A percentile compares a stretch with the other conserved stretches of the same genome.
phyloP scores from a whole-genome alignment of 345 rosid genomes.

The Salix udensis region DNA sequence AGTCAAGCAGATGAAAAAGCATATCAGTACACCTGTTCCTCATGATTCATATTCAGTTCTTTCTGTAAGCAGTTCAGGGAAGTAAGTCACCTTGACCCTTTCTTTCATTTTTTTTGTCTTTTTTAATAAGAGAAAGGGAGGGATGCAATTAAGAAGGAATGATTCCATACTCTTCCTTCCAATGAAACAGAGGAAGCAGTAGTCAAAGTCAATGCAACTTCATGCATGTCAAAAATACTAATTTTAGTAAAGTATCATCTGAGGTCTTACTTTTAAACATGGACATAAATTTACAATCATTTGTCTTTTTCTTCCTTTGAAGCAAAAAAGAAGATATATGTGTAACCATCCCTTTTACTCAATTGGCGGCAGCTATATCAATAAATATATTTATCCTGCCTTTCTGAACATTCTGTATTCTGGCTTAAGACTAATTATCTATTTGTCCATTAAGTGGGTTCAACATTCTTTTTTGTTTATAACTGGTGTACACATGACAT shows the following conservation, averaged over 20 bases:
- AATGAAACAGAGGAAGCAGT: too few relatives aligned
- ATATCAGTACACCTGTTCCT: conserved; percentile 89
- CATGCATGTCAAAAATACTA: too few relatives aligned
- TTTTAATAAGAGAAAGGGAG: too few relatives aligned
- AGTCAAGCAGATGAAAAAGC: conserved; percentile 84
- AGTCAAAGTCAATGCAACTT: too few relatives aligned
- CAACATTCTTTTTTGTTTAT: neutral
- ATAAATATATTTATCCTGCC: conserved; percentile 6
- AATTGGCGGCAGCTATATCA: neutral
- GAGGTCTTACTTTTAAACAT: neutral
- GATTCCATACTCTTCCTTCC: too few relatives aligned
- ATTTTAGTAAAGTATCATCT: too few relatives aligned
- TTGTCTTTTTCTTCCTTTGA: neutral
- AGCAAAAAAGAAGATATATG: neutral
- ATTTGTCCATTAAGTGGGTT: neutral
- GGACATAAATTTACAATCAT: neutral
- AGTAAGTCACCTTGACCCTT: conserved; percentile 48
- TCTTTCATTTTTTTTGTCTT: neutral
- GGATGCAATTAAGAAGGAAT: too few relatives aligned
- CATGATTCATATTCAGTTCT: conserved; percentile 95
- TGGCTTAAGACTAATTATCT: neutral
- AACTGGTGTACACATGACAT: neutral
- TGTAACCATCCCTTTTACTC: neutral
- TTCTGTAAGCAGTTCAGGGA: conserved; percentile 94
- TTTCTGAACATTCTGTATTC: neutral